Evolutionary conservation across 2,329 filamentous ascomycete species (phyloP).

Genomic region (Phialocephala subalpina): DNA sequence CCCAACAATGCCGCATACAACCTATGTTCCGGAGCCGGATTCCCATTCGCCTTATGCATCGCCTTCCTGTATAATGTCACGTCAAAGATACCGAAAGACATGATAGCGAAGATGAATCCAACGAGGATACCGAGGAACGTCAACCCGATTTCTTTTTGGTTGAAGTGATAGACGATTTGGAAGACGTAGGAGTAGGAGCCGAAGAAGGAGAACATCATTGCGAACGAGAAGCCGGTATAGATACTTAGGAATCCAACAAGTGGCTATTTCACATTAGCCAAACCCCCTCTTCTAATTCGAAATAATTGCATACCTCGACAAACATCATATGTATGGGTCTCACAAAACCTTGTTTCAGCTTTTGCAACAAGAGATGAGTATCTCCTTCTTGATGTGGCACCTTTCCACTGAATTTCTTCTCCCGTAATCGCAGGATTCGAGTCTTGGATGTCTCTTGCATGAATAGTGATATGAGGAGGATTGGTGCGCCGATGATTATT

Average conservation of each 20-base stretch:
- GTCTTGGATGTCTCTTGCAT: constrained; percentile 45
- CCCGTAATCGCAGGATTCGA: constrained; percentile 33
- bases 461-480: constrained; percentile 49
- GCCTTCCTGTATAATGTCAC: constrained; percentile 60
- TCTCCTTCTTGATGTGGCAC: constrained; percentile 28
- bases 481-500: constrained; percentile 42
- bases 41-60: constrained; percentile 14
- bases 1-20: constrained; percentile 65
- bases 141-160: constrained; percentile 41
- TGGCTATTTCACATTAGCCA: constrained; percentile 55
- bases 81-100: constrained; percentile 53
- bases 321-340: constrained; percentile 66
- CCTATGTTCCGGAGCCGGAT: constrained; percentile 61
- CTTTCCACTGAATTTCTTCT: constrained; percentile 45
- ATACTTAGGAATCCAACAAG: constrained; percentile 57
- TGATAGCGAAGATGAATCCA: constrained; percentile 36
- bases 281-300: neutral
- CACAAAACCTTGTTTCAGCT: constrained; percentile 42
- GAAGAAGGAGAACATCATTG: constrained; percentile 62
- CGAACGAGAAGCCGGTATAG: constrained; percentile 60
- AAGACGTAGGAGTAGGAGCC: constrained; percentile 62
- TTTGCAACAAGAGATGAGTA: constrained; percentile 30
- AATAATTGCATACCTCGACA: constrained; percentile 56
- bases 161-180: constrained; percentile 53
- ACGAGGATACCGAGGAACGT: constrained; percentile 38